Base-by-base conservation (phyloP, 169 alveolate species). In the Plasmodium ovale region DNA sequence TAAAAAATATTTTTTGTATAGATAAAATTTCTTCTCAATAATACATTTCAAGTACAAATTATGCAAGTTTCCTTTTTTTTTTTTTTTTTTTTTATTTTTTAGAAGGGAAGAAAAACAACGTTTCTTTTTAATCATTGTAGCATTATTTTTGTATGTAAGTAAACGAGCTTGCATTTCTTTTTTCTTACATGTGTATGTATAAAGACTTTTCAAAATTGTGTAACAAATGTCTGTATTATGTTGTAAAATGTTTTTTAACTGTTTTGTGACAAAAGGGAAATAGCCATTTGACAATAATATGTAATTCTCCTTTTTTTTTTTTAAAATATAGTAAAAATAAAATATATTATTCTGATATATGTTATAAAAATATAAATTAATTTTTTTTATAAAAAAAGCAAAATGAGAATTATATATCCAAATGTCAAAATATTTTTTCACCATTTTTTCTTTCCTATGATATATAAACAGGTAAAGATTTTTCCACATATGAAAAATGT, bases 331-430 rank as follows among this genome's bases (percentile, higher is more conserved):
- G 51, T 60, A 74, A 65, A 74, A 74, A 19, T 27, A 60, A 53
- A 62, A 74, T 33, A 74, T 60, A 12, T 74, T 49, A 29, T 33
- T 44, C 33, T 65, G 59, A 37, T 74, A 74, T 9, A 74, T 74
- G 19, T 74, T 74, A 44, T 47, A 74, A 19, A 74, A 37, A 51
- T 74, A 29, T 0, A 49, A 21, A 44, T 74, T 59, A 59, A 74
- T 59, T n/a, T 67, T 44, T 9, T 49, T 74, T 44, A 74, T 37
- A 35, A 74, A 74, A 10, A 21, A 0, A 16, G 49, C 39, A 42
- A 74, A 74, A 12, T 60, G 58, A 53, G 42, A 74, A 74, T 74
- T 59, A 29, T 19, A n/a, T 21, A 42, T 23, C 88, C 88, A 74
- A 12, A 29, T 74, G 33, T 42, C n/a, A 14, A 74, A 59, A 59